Conservation (phyloP, 1,284 basidiomycete species). For the Puccinia sorghi region DNA sequence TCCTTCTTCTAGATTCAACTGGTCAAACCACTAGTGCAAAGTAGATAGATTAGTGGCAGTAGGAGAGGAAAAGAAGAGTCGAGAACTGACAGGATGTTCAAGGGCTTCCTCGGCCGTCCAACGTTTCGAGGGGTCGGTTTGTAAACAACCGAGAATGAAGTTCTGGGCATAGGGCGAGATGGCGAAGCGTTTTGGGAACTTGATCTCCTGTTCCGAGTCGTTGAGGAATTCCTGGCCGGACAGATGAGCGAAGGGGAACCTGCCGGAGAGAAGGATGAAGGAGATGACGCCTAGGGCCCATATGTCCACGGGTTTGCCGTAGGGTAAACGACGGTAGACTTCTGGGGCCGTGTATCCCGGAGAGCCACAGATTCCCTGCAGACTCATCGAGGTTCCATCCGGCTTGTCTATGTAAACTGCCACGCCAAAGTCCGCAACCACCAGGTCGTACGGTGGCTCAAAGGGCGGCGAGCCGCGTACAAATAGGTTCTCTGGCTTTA, state of each 20-base stretch:
- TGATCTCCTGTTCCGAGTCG: constrained; percentile 24
- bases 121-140: constrained; percentile 36
- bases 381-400: background rate
- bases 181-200: constrained; percentile 27
- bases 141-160: constrained; percentile 37
- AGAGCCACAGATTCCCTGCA: constrained; percentile 32
- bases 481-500: constrained; percentile 79
- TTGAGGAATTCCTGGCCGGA: constrained; percentile 32
- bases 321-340: constrained; percentile 89
- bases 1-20: constrained; percentile 3
- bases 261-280: constrained; percentile 64
- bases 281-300: constrained; percentile 98
- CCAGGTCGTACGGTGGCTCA: constrained; percentile 65
- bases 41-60: background rate
- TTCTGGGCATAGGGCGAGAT: constrained; percentile 28
- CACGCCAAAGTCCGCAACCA: constrained; percentile 86
- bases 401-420: constrained; percentile 75
- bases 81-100: constrained; percentile 25
- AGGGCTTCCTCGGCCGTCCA: constrained; percentile 44
- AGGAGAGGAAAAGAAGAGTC: background rate
- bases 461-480: constrained; percentile 94
- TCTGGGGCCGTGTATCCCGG: constrained; percentile 65
- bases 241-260: constrained; percentile 42
- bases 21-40: constrained; percentile 13
- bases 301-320: constrained; percentile 93